phyloP scores from a whole-genome alignment of 371 early-diverging fungal species.

The Mortierella sp. region DNA sequence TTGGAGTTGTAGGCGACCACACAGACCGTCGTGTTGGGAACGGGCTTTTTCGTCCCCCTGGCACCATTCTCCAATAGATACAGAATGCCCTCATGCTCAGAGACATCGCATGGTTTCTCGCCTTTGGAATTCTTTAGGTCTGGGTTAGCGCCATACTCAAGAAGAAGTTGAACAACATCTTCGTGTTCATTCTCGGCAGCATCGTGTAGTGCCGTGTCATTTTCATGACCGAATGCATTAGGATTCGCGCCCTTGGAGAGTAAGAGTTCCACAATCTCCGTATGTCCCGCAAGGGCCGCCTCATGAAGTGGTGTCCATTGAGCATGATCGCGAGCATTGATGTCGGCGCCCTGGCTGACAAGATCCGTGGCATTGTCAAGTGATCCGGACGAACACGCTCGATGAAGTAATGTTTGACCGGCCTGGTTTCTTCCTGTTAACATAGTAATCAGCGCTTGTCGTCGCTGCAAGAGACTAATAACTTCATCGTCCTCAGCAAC shows the following conservation, averaged over 20 bases:
- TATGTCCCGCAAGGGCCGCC: conserved; percentile 76
- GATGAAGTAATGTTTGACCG: conserved; percentile 68
- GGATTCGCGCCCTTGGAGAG: conserved; percentile 79
- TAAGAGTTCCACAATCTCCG: conserved; percentile 68
- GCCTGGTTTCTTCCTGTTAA: conserved; percentile 56
- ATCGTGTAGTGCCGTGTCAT: conserved; percentile 80
- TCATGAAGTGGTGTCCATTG: conserved; percentile 88
- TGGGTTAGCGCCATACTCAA: conserved; percentile 74
- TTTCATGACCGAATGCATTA: conserved; percentile 65
- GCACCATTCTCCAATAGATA: conserved; percentile 53
- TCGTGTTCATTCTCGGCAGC: conserved; percentile 76
- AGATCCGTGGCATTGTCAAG: conserved; percentile 60
- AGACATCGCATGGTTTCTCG: conserved; percentile 65
- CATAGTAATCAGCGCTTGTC: conserved; percentile 35
- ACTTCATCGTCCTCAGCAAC: conserved; percentile 46
- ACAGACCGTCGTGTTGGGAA: conserved; percentile 51
- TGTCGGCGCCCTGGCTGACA: conserved; percentile 78
- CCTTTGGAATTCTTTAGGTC: conserved; percentile 60
- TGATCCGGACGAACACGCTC: conserved; percentile 59
- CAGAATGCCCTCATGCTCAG: conserved; percentile 56
- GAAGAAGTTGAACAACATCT: conserved; percentile 70
- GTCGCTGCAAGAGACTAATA: conserved; percentile 32
- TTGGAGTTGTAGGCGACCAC: conserved; percentile 10
- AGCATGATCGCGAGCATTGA: conserved; percentile 73
- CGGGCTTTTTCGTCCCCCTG: conserved; percentile 55